A percentile compares a stretch with the other conserved stretches of the same genome.
Conservation (phyloP, 1,139 yeast genomes). For the Geotrichum fermentans region DNA sequence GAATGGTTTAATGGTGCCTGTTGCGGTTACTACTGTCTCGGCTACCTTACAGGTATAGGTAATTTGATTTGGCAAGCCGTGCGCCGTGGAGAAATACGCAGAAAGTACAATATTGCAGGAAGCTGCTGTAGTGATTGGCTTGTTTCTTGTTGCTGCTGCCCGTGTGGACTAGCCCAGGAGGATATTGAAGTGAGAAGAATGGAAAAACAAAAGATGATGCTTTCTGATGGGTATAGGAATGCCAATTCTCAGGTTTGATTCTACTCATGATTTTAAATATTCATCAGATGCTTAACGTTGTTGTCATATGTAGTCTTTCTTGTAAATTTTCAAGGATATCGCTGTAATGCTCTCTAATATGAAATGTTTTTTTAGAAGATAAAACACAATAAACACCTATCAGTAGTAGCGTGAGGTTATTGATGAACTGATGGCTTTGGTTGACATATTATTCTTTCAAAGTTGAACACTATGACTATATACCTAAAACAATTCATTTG, state of each 20-base stretch:
- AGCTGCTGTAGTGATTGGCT: not conserved
- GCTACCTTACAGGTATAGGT: conserved; percentile 6
- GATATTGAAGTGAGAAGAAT: conserved; percentile 8
- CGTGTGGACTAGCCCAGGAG: conserved; percentile 13
- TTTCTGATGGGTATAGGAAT: not conserved
- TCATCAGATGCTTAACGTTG: no score
- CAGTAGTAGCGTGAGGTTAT: no score
- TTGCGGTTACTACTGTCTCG: conserved; percentile 9
- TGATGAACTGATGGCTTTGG: no score
- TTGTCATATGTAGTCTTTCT: no score
- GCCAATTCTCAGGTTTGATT: not conserved
- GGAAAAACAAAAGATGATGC: not conserved
- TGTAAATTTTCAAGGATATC: not conserved
- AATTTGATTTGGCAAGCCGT: conserved; percentile 7
- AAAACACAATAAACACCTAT: no score
- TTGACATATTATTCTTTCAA: no score
- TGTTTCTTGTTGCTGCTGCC: conserved; percentile 10
- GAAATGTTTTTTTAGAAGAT: no score
- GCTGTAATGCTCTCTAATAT: not conserved
- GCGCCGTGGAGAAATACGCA: conserved; percentile 4
- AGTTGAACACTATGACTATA: no score
- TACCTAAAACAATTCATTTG: no score
- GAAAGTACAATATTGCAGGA: conserved; percentile 6
- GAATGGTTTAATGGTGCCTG: conserved; percentile 4
- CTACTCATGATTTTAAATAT: no score